These are phyloP conservation scores for Auxenochlorella pyrenoidosa DNA, from an alignment of 139 green algal species.

Conservation along the genomic window DNA sequence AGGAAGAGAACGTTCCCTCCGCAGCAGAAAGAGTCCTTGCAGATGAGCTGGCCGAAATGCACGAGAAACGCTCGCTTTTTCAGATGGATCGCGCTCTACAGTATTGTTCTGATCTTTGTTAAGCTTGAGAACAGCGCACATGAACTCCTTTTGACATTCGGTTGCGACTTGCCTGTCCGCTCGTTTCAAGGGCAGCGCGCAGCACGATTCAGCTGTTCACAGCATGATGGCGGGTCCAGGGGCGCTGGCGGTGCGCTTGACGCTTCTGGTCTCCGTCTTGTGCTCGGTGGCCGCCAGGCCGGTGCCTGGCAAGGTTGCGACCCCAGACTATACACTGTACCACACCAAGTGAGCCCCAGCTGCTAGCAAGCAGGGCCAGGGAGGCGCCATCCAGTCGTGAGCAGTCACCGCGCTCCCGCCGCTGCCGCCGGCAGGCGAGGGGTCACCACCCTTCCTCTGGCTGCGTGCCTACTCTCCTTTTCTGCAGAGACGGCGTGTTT, in stretches of 20 bases:
- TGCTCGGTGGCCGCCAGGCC: not conserved
- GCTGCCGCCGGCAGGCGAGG: not conserved
- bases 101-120: too few relatives aligned
- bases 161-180: too few relatives aligned
- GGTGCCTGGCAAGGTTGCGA: conserved; percentile 10
- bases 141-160: too few relatives aligned
- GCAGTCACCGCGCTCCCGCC: not conserved
- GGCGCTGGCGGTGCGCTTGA: not conserved
- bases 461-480: not conserved
- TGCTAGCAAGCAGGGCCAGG: not conserved
- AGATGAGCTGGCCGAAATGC: too few relatives aligned
- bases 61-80: too few relatives aligned
- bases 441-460: not conserved
- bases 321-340: conserved; percentile 79
- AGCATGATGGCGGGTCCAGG: too few relatives aligned
- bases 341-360: conserved; percentile 60
- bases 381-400: not conserved
- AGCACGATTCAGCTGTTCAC: not conserved
- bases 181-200: not conserved
- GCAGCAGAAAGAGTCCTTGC: too few relatives aligned
- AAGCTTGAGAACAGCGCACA: too few relatives aligned
- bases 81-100: too few relatives aligned
- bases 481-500: conserved; percentile 66
- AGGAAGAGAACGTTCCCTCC: too few relatives aligned
- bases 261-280: not conserved